Evolutionary conservation across 2,329 filamentous ascomycete genomes (phyloP).

Genomic region (Gliomastix tumulicola): DNA sequence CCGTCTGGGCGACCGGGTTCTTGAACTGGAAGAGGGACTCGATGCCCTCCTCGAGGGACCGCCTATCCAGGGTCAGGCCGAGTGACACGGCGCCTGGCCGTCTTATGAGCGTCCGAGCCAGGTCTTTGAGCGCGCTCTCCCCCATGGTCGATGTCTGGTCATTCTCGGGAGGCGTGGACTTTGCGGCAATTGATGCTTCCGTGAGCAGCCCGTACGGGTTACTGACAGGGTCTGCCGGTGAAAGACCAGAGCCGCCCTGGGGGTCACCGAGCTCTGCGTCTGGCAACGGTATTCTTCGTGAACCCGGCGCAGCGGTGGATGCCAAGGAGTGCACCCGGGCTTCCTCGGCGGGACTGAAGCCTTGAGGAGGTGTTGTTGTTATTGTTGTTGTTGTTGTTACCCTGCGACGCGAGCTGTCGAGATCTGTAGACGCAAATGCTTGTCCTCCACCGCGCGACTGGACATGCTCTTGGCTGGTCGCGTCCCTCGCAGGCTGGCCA

Average conservation of each 20-base stretch:
- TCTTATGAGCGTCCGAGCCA: background rate
- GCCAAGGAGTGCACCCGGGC: too few relatives aligned
- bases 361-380: too few relatives aligned
- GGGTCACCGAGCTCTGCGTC: background rate
- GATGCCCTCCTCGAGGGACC: background rate
- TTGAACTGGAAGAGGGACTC: background rate
- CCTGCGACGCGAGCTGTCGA: background rate
- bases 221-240: background rate
- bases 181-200: background rate
- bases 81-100: background rate
- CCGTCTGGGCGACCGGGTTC: background rate
- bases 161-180: too few relatives aligned
- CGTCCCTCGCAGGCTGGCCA: too few relatives aligned
- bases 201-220: background rate
- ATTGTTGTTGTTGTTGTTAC: too few relatives aligned
- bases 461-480: background rate
- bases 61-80: background rate
- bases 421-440: background rate
- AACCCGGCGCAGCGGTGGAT: too few relatives aligned
- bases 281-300: too few relatives aligned
- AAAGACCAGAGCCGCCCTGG: too few relatives aligned
- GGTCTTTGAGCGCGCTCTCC: background rate
- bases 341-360: too few relatives aligned
- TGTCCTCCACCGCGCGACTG: background rate
- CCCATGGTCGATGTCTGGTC: too few relatives aligned